Evolutionary conservation across 2,329 filamentous ascomycete species (phyloP).

Genomic region (Ustulina deusta): DNA sequence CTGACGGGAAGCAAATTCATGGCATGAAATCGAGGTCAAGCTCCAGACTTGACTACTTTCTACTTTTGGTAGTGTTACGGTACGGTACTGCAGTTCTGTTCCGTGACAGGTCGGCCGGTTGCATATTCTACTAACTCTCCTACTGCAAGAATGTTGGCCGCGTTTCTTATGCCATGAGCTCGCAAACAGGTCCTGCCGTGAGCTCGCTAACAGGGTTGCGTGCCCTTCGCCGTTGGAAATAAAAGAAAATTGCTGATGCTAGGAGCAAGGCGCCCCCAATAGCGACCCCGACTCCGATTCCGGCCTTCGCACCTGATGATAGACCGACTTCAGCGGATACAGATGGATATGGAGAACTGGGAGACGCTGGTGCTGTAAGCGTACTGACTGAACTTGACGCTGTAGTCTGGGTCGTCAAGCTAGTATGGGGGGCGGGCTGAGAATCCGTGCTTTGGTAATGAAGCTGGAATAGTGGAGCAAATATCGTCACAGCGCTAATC

Average conservation of each 20-base stretch:
- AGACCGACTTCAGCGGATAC: slow-evolving; percentile 1
- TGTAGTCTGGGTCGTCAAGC: background rate
- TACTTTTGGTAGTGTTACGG: no score
- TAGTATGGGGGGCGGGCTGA: slow-evolving; percentile 32
- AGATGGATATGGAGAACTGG: slow-evolving; percentile 17
- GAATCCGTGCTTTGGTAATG: slow-evolving; percentile 45
- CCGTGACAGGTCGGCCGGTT: no score
- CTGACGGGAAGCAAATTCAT: no score
- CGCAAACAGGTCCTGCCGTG: no score
- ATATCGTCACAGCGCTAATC: slow-evolving; percentile 38
- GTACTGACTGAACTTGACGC: background rate
- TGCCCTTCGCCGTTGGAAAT: slow-evolving; percentile 1
- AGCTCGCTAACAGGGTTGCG: background rate
- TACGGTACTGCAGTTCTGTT: no score
- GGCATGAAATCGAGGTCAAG: no score
- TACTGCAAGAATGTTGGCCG: no score
- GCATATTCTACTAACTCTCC: no score
- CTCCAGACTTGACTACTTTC: no score
- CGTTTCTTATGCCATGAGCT: no score
- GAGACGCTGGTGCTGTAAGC: background rate
- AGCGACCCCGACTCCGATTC: slow-evolving; percentile 40
- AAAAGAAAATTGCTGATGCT: background rate
- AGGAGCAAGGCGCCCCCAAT: slow-evolving; percentile 31
- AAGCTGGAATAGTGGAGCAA: slow-evolving; percentile 51
- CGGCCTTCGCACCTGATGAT: no score